Conservation (phyloP, 2,329 filamentous ascomycete species). For the Aspergillus fructus region DNA sequence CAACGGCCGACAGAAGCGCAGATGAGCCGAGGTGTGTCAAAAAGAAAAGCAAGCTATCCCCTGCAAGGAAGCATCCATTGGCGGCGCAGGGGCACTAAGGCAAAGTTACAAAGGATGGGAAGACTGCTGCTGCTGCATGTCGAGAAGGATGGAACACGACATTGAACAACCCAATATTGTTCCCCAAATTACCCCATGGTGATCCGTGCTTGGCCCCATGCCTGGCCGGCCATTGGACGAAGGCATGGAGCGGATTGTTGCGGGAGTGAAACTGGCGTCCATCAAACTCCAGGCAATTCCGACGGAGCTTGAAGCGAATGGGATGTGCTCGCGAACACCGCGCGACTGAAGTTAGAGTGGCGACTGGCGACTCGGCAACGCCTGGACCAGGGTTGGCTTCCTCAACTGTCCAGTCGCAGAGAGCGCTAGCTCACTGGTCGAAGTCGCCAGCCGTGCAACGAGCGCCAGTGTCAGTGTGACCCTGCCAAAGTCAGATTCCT, state of each 20-base stretch:
- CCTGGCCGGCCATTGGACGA: slow-evolving; percentile 10
- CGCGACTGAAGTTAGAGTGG: neutral
- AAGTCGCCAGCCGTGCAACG: slow-evolving; percentile 7
- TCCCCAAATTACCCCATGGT: slow-evolving; percentile 20
- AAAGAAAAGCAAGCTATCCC: neutral
- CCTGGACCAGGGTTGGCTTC: neutral
- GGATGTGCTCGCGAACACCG: neutral
- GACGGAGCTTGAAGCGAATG: neutral
- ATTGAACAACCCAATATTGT: neutral
- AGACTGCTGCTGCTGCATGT: neutral
- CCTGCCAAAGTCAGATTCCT: neutral
- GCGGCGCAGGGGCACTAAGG: neutral
- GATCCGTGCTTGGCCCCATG: slow-evolving; percentile 11
- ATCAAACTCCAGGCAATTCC: neutral
- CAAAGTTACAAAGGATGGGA: neutral
- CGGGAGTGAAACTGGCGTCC: slow-evolving; percentile 4
- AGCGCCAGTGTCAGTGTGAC: neutral
- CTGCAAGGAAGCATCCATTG: neutral
- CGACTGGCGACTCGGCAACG: slow-evolving; percentile 4
- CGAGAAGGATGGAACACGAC: neutral
- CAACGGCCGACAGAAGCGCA: neutral
- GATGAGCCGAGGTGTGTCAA: slow-evolving; percentile 6
- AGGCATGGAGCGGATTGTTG: neutral
- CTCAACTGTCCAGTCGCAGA: neutral
- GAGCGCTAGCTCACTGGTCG: neutral